Percentiles rank a stretch among this genome's conserved stretches.
These are phyloP conservation scores for Cucurbita maxima DNA, from an alignment of 306 rosid species.

Conservation along the genomic window DNA sequence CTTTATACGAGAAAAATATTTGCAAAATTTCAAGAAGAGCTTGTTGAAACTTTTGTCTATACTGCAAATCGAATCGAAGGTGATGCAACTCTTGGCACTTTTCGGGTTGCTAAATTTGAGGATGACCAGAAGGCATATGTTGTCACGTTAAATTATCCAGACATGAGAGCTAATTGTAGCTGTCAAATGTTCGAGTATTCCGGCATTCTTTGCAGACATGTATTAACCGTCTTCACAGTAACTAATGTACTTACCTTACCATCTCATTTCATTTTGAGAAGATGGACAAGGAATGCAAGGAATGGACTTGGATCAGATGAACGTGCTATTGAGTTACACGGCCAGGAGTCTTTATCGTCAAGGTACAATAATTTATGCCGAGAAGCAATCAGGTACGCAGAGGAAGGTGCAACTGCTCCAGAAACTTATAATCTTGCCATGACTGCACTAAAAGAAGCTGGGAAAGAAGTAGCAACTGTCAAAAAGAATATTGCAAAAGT, in stretches of 20 bases:
- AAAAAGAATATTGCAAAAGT: slow-evolving; percentile 65
- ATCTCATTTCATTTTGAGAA: slow-evolving; percentile 63
- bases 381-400: slow-evolving; percentile 77
- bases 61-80: slow-evolving; percentile 86
- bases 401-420: slow-evolving; percentile 64
- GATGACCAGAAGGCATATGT: slow-evolving; percentile 64
- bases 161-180: slow-evolving; percentile 75
- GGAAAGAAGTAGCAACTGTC: slow-evolving; percentile 45
- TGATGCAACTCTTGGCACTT: slow-evolving; percentile 67
- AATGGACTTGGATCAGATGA: slow-evolving; percentile 40
- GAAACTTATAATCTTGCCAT: slow-evolving; percentile 69
- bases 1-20: slow-evolving; percentile 73
- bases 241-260: slow-evolving; percentile 82
- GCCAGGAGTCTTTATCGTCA: slow-evolving; percentile 47
- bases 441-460: slow-evolving; percentile 58
- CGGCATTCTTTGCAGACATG: slow-evolving; percentile 83
- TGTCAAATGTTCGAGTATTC: slow-evolving; percentile 94
- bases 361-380: slow-evolving; percentile 61
- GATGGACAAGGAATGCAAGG: slow-evolving; percentile 94
- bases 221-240: slow-evolving; percentile 76
- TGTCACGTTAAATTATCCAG: slow-evolving; percentile 52
- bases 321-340: slow-evolving; percentile 36
- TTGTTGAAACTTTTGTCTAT: slow-evolving; percentile 84
- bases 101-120: slow-evolving; percentile 84
- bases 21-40: slow-evolving; percentile 78